Conservation (phyloP, 768 basidiomycete species). For the Daedaleopsis sinensis region DNA sequence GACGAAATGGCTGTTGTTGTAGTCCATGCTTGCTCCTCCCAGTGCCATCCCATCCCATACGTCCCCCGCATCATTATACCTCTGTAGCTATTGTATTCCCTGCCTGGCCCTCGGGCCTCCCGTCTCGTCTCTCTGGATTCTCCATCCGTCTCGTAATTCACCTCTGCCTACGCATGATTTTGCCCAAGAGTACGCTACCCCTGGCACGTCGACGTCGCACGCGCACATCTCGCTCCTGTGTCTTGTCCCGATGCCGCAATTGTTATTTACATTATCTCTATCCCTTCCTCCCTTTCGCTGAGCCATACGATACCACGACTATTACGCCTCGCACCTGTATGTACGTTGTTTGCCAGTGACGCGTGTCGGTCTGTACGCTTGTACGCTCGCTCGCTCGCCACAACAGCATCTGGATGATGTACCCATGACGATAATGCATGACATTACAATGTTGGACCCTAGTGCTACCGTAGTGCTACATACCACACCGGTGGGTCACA, state of each 20-base stretch:
- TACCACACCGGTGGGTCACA: neutral
- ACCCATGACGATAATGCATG: neutral
- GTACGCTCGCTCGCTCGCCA: neutral
- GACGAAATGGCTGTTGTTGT: conserved; percentile 6
- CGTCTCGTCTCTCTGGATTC: neutral
- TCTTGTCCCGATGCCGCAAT: neutral
- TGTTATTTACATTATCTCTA: neutral
- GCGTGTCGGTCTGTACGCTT: too few relatives aligned
- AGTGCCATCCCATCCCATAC: neutral
- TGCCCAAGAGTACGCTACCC: conserved; percentile 2
- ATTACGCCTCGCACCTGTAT: neutral
- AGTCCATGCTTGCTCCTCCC: conserved; percentile 2
- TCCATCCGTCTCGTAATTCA: neutral
- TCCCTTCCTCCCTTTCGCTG: neutral
- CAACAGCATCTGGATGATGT: neutral
- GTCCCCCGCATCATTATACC: neutral
- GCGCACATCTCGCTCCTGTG: neutral
- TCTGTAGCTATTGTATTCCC: neutral
- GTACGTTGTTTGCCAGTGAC: neutral
- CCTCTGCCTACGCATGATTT: neutral
- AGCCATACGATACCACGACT: neutral
- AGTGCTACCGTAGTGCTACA: too few relatives aligned
- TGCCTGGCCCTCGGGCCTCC: too few relatives aligned
- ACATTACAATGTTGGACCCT: too few relatives aligned
- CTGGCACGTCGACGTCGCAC: neutral